Evolutionary conservation across 495 filamentous ascomycete genomes (phyloP).

Genomic region (Neurospora sp.): DNA sequence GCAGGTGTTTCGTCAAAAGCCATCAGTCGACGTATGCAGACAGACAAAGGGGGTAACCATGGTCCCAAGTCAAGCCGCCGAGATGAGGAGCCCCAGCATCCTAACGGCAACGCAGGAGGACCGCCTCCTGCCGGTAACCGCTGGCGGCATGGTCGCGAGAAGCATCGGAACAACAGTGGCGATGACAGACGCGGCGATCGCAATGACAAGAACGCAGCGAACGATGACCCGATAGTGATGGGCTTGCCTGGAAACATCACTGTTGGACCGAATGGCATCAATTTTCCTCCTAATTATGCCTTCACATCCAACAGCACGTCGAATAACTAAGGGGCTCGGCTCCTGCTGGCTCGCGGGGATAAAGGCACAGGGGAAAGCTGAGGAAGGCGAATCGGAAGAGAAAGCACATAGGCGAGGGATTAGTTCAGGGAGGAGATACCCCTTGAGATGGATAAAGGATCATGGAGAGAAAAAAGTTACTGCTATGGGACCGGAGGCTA

Average conservation of each 20-base stretch:
- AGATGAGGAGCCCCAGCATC: conserved; percentile 38
- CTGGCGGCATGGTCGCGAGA: conserved; percentile 36
- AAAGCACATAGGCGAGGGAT: neutral
- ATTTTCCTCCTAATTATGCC: conserved; percentile 55
- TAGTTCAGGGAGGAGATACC: neutral
- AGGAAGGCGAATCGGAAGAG: neutral
- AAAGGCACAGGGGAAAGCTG: neutral
- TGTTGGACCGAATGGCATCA: conserved; percentile 53
- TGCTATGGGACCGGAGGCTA: neutral
- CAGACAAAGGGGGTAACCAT: conserved; percentile 62
- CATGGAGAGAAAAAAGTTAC: neutral
- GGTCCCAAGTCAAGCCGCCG: conserved; percentile 61
- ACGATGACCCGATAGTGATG: conserved; percentile 34
- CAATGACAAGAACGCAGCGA: conserved; percentile 32
- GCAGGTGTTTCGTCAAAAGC: conserved; percentile 95
- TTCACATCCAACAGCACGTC: conserved; percentile 10
- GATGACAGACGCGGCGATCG: conserved; percentile 37
- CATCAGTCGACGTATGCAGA: conserved; percentile 74
- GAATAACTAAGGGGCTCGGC: neutral
- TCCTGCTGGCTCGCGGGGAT: neutral
- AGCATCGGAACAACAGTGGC: conserved; percentile 33
- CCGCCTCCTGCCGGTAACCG: conserved; percentile 29
- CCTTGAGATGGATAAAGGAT: neutral
- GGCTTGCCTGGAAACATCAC: conserved; percentile 54
- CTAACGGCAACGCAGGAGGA: conserved; percentile 27